A percentile compares a stretch with the other conserved stretches of the same genome.
phyloP scores from a whole-genome alignment of 2,329 filamentous ascomycete species.

The Pochonia chlamydosporia region DNA sequence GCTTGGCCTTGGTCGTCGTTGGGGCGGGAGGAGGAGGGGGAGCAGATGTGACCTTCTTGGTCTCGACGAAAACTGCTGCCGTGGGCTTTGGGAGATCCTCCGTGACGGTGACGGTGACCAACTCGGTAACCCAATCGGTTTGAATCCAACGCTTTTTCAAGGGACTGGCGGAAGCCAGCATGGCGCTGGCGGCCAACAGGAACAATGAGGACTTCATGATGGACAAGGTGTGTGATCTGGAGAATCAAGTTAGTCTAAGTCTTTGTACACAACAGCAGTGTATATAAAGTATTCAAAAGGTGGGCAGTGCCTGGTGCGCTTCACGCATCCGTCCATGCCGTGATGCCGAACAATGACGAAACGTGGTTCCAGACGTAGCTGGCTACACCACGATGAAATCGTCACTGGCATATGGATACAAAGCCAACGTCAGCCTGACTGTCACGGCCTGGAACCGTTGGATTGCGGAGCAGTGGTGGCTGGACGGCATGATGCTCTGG shows the following conservation, averaged over 20 bases:
- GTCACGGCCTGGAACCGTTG: not conserved
- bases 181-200: constrained; percentile 38
- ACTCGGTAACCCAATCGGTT: constrained; percentile 35
- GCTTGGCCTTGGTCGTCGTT: not conserved
- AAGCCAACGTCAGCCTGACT: not conserved
- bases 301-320: not conserved
- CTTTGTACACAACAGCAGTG: not conserved
- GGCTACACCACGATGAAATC: not conserved
- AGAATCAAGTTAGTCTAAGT: not conserved
- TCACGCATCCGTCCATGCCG: not conserved
- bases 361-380: not conserved
- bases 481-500: not conserved
- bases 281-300: not conserved
- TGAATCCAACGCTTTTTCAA: constrained; percentile 34
- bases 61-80: constrained; percentile 3
- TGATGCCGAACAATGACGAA: not conserved
- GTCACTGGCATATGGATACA: not conserved
- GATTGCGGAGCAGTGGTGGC: constrained; percentile 3
- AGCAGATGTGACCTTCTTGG: constrained; percentile 8
- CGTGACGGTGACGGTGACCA: constrained; percentile 40
- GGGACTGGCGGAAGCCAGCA: constrained; percentile 39
- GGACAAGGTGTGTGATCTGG: not conserved
- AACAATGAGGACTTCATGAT: constrained; percentile 45
- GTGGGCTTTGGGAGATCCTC: constrained; percentile 12
- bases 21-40: not conserved